Evolutionary conservation across 2,329 filamentous ascomycete species (phyloP).

Genomic region (Domatiomyces catenatus): DNA sequence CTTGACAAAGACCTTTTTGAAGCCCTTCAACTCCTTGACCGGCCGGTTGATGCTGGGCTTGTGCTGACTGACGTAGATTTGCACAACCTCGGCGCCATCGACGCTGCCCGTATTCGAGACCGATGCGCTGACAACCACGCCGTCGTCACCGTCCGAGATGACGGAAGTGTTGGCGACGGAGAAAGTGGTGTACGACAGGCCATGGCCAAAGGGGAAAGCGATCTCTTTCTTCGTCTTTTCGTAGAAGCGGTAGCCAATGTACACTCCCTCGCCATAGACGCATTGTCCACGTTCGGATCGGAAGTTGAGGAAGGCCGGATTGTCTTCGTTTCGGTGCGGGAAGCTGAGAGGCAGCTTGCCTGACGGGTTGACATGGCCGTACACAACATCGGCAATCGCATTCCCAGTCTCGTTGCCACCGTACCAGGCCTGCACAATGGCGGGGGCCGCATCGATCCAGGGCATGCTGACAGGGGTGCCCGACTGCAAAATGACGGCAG

Average conservation of each 20-base stretch:
- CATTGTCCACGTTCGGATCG: constrained; percentile 53
- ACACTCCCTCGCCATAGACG: constrained; percentile 66
- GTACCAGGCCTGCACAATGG: constrained; percentile 66
- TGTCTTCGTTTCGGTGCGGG: constrained; percentile 51
- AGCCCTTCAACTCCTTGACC: constrained; percentile 50
- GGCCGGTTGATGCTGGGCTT: constrained; percentile 40
- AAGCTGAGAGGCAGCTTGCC: constrained; percentile 63
- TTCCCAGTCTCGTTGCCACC: constrained; percentile 78
- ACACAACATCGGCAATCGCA: constrained; percentile 61
- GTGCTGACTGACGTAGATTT: constrained; percentile 35
- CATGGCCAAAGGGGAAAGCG: constrained; percentile 66
- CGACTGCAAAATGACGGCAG: constrained; percentile 60
- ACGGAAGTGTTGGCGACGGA: constrained; percentile 34
- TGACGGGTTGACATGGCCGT: constrained; percentile 57
- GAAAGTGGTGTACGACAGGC: constrained; percentile 64
- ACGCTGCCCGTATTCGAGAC: constrained; percentile 40
- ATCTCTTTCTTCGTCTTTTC: constrained; percentile 51
- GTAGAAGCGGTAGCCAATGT: constrained; percentile 68
- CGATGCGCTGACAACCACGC: constrained; percentile 30
- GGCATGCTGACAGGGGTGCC: constrained; percentile 50
- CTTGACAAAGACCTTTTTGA: constrained; percentile 47
- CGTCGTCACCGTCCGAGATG: constrained; percentile 30
- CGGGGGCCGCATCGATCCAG: constrained; percentile 31
- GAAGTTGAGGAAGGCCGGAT: constrained; percentile 63
- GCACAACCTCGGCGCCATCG: constrained; percentile 40